Percentiles rank a stretch among this genome's conserved stretches.
These are phyloP conservation scores for Penicillium sp. DNA, from an alignment of 2,329 filamentous ascomycete species.

Conservation along the genomic window DNA sequence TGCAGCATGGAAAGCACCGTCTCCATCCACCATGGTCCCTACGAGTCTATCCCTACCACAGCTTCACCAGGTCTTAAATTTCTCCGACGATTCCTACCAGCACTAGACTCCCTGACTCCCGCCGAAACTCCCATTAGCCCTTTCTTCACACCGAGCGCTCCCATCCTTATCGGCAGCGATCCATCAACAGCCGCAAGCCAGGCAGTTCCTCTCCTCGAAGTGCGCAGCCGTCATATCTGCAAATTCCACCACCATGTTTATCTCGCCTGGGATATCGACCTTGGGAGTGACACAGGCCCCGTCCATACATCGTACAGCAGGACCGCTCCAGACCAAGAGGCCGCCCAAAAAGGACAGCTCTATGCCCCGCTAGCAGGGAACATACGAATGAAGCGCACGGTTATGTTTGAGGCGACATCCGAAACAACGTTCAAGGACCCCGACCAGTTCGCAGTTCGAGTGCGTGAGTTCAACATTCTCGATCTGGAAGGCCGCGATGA, in stretches of 20 bases:
- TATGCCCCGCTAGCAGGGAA: conserved; percentile 6
- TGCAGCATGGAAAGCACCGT: conserved; percentile 8
- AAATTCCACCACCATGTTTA: conserved; percentile 18
- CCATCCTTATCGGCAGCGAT: conserved; percentile 17
- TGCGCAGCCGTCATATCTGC: conserved; percentile 15
- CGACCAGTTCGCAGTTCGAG: conserved; percentile 18
- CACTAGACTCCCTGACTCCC: conserved; percentile 16
- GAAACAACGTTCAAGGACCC: conserved; percentile 21
- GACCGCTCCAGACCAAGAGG: background rate
- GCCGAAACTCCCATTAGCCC: background rate
- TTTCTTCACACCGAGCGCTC: conserved; percentile 18
- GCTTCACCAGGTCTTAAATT: conserved; percentile 21
- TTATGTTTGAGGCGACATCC: conserved; percentile 23
- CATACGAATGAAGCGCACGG: conserved; percentile 14
- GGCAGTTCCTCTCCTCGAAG: conserved; percentile 14
- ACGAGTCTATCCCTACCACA: conserved; percentile 14
- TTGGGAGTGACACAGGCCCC: background rate
- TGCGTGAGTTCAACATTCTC: conserved; percentile 21
- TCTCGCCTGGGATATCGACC: conserved; percentile 22
- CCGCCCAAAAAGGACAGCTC: background rate
- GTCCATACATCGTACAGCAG: background rate
- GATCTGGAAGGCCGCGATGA: conserved; percentile 10
- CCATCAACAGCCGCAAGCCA: conserved; percentile 10
- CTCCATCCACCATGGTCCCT: conserved; percentile 20
- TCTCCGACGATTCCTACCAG: conserved; percentile 20